phyloP scores from a whole-genome alignment of 192 early-diverging fungal genomes.

The Entophlyctis luteolus region DNA sequence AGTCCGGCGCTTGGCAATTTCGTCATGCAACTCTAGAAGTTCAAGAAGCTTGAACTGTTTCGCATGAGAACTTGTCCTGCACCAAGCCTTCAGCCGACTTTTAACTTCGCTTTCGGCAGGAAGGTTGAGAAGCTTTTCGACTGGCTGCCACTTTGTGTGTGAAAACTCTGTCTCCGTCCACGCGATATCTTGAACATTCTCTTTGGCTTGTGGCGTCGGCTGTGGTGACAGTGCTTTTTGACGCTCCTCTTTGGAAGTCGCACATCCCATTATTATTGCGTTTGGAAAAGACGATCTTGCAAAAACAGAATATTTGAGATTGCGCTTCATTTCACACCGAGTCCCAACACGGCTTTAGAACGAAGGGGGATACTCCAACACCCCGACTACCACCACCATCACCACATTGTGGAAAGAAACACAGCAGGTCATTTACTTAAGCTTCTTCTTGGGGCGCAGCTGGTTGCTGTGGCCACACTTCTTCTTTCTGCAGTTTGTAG shows the following conservation, averaged over 20 bases:
- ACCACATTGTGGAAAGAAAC: no score
- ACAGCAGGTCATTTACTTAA: no score
- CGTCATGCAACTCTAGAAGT: conserved; percentile 11
- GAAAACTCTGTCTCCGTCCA: conserved; percentile 12
- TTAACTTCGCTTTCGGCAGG: conserved; percentile 12
- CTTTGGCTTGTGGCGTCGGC: not conserved
- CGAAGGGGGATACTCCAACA: no score
- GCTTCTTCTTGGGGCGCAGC: conserved; percentile 98
- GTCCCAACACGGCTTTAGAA: no score
- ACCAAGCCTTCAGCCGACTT: conserved; percentile 17
- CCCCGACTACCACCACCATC: no score
- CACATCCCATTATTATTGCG: conserved; percentile 12
- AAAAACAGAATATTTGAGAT: not conserved
- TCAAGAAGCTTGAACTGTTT: conserved; percentile 12
- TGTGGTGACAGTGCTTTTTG: not conserved
- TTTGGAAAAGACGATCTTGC: not conserved
- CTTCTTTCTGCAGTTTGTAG: conserved; percentile 99
- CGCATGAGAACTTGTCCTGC: conserved; percentile 14
- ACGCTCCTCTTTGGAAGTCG: not conserved
- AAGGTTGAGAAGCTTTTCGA: conserved; percentile 10
- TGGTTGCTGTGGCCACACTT: conserved; percentile 99
- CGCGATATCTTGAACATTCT: not conserved
- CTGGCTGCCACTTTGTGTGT: not conserved
- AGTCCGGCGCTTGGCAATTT: conserved; percentile 10
- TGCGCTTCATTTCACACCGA: no score